Evolutionary conservation across 306 rosid genomes (phyloP), one percentile per base, ranked within the genome.

Genomic region (Pyrus betulifolia): DNA sequence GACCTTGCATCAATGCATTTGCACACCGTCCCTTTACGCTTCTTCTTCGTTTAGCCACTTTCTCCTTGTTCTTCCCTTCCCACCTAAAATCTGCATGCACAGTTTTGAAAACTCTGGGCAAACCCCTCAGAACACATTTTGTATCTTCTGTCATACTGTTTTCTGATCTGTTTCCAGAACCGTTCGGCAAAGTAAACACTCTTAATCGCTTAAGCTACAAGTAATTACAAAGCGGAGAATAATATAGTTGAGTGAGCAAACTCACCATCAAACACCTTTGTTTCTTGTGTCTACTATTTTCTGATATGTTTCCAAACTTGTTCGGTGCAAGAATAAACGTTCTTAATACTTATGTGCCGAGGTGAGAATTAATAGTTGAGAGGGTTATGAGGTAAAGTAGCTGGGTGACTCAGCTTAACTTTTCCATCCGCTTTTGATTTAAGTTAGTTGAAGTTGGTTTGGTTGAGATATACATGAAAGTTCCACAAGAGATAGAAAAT

Each of bases 401-500:
- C 6, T 74, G 77, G 11, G 82, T 75, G 81, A 80, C 74, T 84
- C 83, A 27, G 79, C 22, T 81, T 40, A 30, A 64, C 80, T 45
- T 81, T 81, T 76, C 21, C 78, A 31, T 78, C 68, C 12, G 55
- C 69, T 23, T 65, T 65, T 55, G 46, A 55, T 63, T 22, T 62
- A 27, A 11, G 68, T 73, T 55, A 30, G 77, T 73, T 69, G 85
- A 67, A 78, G 76, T 30, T 59, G 71, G 72, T 77, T 71, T 85
- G n/a, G 72, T 80, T 76, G 11, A 55, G 28, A 11, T 11, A 30
- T 15, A 75, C 83, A 82, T 86, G 85, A 81, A 82, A 87, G 80
- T 55, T 76, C 71, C 76, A 67, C 68, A 58, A 75, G 87, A 76
- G 63, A 51, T 21, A 19, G 77, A 84, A 23, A 21, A 31, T 62